Percentiles rank a stretch among this genome's conserved stretches.
phyloP scores from a whole-genome alignment of 257 asterid species.

The Oldenlandia corymbosa region DNA sequence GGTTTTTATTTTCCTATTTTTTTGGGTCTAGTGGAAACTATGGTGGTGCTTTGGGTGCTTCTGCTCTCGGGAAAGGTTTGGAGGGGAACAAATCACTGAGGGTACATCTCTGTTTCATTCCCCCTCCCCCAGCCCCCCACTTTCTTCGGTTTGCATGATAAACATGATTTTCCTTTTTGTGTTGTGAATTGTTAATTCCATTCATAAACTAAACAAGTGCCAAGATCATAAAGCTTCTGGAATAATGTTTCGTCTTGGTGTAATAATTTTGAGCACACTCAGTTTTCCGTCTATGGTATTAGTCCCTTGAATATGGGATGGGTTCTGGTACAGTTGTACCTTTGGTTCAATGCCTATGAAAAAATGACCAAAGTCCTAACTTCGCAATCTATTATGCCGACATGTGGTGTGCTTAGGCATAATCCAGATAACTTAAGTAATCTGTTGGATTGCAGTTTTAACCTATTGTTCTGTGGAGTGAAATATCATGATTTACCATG shows the following conservation, averaged over 20 bases:
- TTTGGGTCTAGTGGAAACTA: conserved; percentile 70
- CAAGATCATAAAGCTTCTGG: neutral
- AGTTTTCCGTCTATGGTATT: neutral
- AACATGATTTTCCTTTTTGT: conserved; percentile 4
- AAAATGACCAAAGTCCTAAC: too few relatives aligned
- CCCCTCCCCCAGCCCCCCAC: too few relatives aligned
- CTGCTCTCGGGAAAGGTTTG: conserved; percentile 87
- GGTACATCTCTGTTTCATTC: conserved; percentile 37
- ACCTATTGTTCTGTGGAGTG: too few relatives aligned
- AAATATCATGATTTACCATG: neutral
- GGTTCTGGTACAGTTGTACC: too few relatives aligned
- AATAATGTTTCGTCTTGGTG: neutral
- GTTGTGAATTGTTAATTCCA: neutral
- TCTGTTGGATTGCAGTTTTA: too few relatives aligned
- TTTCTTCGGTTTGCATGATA: neutral
- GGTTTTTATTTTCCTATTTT: conserved; percentile 12
- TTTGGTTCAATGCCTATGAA: too few relatives aligned
- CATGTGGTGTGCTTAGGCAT: too few relatives aligned
- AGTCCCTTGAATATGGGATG: too few relatives aligned
- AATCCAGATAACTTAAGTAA: too few relatives aligned
- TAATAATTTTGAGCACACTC: neutral
- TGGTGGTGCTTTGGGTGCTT: conserved; percentile 95
- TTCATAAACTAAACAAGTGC: neutral
- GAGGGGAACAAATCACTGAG: conserved; percentile 82
- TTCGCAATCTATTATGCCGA: too few relatives aligned